Base-by-base conservation (phyloP, 495 filamentous ascomycete genomes). In the Penicillium odoratum region DNA sequence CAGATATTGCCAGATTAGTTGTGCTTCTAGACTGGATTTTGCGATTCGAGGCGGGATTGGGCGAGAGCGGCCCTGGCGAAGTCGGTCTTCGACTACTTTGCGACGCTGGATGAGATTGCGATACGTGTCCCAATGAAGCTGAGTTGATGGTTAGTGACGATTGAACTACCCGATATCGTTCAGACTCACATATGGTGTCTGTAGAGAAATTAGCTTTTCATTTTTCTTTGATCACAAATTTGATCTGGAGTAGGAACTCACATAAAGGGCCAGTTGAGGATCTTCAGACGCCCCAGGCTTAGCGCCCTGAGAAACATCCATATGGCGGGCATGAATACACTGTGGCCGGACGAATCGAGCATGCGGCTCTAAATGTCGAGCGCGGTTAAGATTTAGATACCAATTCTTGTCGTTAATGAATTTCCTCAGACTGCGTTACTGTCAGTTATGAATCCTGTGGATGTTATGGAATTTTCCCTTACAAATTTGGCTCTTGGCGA, bases 91-190 rank as follows among this genome's bases (percentile, higher is more conserved):
- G 21, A 89, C 79, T 4, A 88, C 71, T 18, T 80, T 81, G 3
- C 85, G 83, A 18, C 85, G 82, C 47, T 78, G 74, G 28, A 88
- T 74, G 34, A 88, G 72, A 55, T 80, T 82, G 33, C 73, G 69
- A 63, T 88, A 89, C 0, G 82, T 86, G 58, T 89, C 86, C 69
- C 84, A 89, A 60, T 89, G 85, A 1, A 89, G 79, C 70, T 88
- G 82, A 0, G 73, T 70, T 30, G 16, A 6, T 15, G 28, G 47
- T 68, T 49, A 68, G 52, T 51, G 21, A 2, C 2, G 21, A 21
- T 21, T 21, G 21, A 21, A 21, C 21, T 21, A 21, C 21, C 21
- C 1, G 2, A 21, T 21, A 21, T 21, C 21, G 21, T 2, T 21
- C 21, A 21, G n/a, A 60, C 65, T 44, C 57, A 72, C 69, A 26